phyloP scores from a whole-genome alignment of 257 asterid genomes.

The Lycium barbarum region DNA sequence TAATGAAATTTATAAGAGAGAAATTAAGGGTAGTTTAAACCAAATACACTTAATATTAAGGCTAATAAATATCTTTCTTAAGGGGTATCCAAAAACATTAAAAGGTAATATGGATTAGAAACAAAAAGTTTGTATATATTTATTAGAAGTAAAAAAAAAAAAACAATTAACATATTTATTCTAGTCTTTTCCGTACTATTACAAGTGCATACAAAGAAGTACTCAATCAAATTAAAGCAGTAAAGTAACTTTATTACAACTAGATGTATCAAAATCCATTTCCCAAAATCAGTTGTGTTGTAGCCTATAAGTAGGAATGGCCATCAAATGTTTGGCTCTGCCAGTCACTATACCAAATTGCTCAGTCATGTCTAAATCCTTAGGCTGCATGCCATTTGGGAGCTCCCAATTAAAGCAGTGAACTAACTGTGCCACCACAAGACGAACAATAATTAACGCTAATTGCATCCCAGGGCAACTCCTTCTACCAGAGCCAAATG shows the following conservation, averaged over 20 bases:
- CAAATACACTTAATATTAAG: background rate
- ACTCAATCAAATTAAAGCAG: background rate
- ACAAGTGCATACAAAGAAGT: background rate
- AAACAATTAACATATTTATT: background rate
- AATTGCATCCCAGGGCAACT: constrained; percentile 63
- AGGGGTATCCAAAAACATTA: background rate
- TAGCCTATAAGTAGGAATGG: constrained; percentile 37
- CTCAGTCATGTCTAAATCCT: constrained; percentile 57
- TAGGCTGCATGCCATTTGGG: constrained; percentile 47
- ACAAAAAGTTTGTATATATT: background rate
- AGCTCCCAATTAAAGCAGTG: constrained; percentile 69
- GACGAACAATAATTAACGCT: constrained; percentile 50
- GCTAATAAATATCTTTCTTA: background rate
- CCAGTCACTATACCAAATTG: constrained; percentile 48
- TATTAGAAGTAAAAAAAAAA: background rate
- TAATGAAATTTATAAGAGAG: background rate
- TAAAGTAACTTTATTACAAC: background rate
- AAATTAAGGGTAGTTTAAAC: background rate
- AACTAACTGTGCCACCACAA: constrained; percentile 58
- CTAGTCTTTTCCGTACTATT: background rate
- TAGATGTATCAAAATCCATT: background rate
- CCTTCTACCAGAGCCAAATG: constrained; percentile 62
- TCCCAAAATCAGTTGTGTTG: constrained; percentile 20
- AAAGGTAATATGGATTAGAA: background rate
- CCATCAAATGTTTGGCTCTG: constrained; percentile 41